Base-by-base conservation (phyloP, 176 grass and related monocot genomes). In the Rhynchospora breviuscula region DNA sequence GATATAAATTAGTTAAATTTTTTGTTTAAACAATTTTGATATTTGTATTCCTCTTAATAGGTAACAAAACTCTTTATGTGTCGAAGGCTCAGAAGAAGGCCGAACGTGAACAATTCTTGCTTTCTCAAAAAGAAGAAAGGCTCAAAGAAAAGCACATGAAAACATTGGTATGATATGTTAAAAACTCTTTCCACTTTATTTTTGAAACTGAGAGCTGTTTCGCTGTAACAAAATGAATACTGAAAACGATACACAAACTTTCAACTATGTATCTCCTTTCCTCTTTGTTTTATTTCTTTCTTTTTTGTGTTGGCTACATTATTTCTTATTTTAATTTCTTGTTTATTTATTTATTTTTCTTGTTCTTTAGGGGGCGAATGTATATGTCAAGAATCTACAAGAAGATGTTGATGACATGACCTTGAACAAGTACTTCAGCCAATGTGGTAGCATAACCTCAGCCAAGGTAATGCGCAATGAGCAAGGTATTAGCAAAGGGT, bases 311-410 rank as follows among this genome's bases (percentile, higher is more conserved):
- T 18, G 40, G 15, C 35, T 70, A 15, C 14, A 40, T 29, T 72
- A 17, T 21, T 48, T 46, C 44, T 21, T 78, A 48, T 83, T 45
- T 33, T 66, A 18, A 33, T 81, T 5, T 51, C 63, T 1, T 48
- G 18, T 47, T 33, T 81, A 11, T 22, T 56, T 64, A 81, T 61
- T 9, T 51, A 67, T 60, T 79, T 79, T 3, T 44, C 60, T 18
- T 68, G n/a, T 17, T 66, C 78, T 62, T 7, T 22, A 95, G 96
- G 88, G 81, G 15, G 90, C 91, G 19, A 99, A 99, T 83, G 79
- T 99, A 6, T 99, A 95, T 75, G 90, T 99, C 0, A 99, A 99
- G 85, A 95, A 99, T 59, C 88, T 99, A 61, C 80, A 87, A 46
- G 93, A 93, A 15, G 70, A 83, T 72, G 85, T 95, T 23, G 91